These are phyloP conservation scores for Aspergillus sp. DNA, from an alignment of 2,329 filamentous ascomycete genomes.

Conservation along the genomic window DNA sequence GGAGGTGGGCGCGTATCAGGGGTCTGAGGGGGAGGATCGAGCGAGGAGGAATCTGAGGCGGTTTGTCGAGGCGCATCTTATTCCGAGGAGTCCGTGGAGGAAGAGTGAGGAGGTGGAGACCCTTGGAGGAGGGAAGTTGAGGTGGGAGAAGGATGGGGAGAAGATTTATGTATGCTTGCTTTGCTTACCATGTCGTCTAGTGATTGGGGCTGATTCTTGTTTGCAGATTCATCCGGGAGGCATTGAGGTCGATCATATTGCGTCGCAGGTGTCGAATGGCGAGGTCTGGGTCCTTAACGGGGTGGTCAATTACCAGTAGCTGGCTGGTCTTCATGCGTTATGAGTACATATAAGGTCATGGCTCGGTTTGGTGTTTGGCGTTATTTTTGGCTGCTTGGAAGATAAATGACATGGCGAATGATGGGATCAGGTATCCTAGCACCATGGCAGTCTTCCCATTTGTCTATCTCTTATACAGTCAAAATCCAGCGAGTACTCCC, in stretches of 20 bases:
- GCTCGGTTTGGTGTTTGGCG: background rate
- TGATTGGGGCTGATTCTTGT: slow-evolving; percentile 6
- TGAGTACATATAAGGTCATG: slow-evolving; percentile 2
- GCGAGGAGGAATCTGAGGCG: slow-evolving; percentile 65
- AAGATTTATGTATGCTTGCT: slow-evolving; percentile 51
- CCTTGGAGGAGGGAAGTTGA: slow-evolving; percentile 60
- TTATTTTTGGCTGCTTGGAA: slow-evolving; percentile 1
- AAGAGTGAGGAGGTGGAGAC: slow-evolving; percentile 59
- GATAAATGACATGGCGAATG: slow-evolving; percentile 7
- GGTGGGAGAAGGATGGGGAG: slow-evolving; percentile 65
- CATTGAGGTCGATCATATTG: slow-evolving; percentile 66
- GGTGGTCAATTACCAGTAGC: slow-evolving; percentile 44
- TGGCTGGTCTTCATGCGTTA: slow-evolving; percentile 8
- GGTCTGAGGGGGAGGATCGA: slow-evolving; percentile 62
- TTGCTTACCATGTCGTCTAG: background rate
- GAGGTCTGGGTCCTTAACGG: slow-evolving; percentile 71
- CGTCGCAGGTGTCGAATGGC: slow-evolving; percentile 72
- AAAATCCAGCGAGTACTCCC: background rate
- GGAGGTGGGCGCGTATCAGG: slow-evolving; percentile 60
- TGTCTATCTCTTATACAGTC: slow-evolving; percentile 3
- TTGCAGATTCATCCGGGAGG: slow-evolving; percentile 56
- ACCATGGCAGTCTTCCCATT: background rate
- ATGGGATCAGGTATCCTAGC: background rate
- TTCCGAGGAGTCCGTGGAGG: slow-evolving; percentile 66
- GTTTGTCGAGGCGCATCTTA: slow-evolving; percentile 81